Evolutionary conservation across 805 yeast species (phyloP).

Genomic region (Cephaloascus fragrans): DNA sequence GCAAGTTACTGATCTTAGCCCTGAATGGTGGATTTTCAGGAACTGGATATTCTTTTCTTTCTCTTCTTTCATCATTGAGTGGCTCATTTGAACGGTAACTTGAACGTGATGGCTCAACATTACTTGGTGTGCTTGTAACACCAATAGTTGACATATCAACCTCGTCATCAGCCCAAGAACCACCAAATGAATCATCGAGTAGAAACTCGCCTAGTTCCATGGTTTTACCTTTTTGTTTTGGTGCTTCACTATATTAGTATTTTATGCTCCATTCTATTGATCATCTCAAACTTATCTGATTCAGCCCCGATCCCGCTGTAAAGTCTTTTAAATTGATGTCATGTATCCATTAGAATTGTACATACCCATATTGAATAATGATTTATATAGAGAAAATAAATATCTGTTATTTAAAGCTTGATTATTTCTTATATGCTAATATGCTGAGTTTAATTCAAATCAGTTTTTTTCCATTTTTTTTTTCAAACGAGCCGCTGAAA

Average conservation of each 20-base stretch:
- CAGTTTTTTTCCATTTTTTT: neutral
- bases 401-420: neutral
- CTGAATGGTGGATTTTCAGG: conserved; percentile 90
- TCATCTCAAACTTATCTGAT: too few species aligned
- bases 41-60: conserved; percentile 66
- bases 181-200: conserved; percentile 64
- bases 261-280: too few species aligned
- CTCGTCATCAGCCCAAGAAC: conserved; percentile 80
- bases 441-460: too few species aligned
- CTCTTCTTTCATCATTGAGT: conserved; percentile 16
- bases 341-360: too few species aligned
- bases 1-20: conserved; percentile 81
- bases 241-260: neutral
- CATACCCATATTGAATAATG: conserved; percentile 1
- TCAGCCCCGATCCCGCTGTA: too few species aligned
- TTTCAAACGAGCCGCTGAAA: neutral
- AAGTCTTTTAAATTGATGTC: too few species aligned
- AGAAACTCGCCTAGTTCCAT: conserved; percentile 86
- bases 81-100: neutral
- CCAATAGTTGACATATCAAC: conserved; percentile 60
- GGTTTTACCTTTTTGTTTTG: conserved; percentile 46
- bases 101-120: conserved; percentile 11
- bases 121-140: conserved; percentile 28
- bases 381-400: neutral
- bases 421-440: too few species aligned